Conservation (phyloP, 2,329 filamentous ascomycete species). For the Pestalotiopsis sp. region DNA sequence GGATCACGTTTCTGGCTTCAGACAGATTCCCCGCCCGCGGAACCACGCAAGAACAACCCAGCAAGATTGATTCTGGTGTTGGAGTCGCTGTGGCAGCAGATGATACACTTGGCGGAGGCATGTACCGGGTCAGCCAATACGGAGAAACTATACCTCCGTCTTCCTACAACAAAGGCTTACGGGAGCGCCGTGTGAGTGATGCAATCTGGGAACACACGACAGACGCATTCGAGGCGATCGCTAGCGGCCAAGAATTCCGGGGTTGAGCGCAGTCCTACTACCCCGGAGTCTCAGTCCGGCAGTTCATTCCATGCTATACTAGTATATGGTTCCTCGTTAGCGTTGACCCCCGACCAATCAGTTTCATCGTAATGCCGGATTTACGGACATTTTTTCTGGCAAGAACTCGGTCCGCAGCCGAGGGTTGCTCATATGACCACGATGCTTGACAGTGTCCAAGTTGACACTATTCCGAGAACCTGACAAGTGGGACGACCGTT, state of each 20-base stretch:
- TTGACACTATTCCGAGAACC: neutral
- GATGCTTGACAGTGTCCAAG: too few relatives aligned
- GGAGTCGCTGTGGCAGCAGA: constrained; percentile 3
- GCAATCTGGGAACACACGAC: constrained; percentile 6
- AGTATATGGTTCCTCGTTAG: too few relatives aligned
- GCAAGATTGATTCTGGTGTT: neutral
- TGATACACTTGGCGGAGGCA: neutral
- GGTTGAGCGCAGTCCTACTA: neutral
- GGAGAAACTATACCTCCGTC: neutral
- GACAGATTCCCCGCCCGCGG: neutral
- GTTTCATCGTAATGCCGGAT: too few relatives aligned
- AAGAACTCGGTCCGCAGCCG: too few relatives aligned
- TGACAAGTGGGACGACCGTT: neutral
- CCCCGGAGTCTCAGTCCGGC: too few relatives aligned
- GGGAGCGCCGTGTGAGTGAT: neutral
- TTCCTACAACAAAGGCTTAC: neutral
- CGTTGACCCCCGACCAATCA: too few relatives aligned
- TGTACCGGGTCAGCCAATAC: constrained; percentile 1
- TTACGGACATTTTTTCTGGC: too few relatives aligned
- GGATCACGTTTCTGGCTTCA: constrained; percentile 2
- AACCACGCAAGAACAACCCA: neutral
- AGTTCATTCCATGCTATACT: too few relatives aligned
- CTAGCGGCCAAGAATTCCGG: neutral
- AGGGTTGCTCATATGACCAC: too few relatives aligned
- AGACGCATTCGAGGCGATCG: constrained; percentile 7